Evolutionary conservation across 345 rosid species (phyloP), one percentile per base, ranked within the genome.

Genomic region (Physaria fendleri): DNA sequence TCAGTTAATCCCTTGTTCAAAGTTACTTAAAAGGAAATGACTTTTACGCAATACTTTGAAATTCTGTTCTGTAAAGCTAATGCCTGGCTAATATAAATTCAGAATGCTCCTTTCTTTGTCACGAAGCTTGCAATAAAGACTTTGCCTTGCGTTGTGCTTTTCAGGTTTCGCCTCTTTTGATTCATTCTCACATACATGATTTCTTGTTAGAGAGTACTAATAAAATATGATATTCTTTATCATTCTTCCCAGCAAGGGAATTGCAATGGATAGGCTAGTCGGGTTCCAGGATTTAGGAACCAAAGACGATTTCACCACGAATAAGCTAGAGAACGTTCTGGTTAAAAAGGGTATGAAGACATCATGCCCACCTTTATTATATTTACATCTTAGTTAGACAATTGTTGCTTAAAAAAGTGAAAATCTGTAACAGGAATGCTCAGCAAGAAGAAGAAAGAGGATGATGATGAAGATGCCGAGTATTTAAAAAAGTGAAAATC

Each of bases 81-180:
- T 47, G 29, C 39, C 46, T 62, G 33, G 21, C n/a, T 35, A 2
- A 38, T n/a, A 37, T 12, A 37, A 68, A 59, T 79, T 87, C 87
- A 89, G 99, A 89, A 84, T 78, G 89, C 95, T 6, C 97, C 95
- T 34, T 93, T 93, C 80, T 93, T 93, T 52, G 79, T 86, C 52
- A 18, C 91, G 27, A 93, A 93, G 72, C 97, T 93, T 12, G 89
- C 85, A 22, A 34, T 92, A 60, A 86, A 92, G 75, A 89, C 91
- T 29, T 67, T 88, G 80, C 99, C 99, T 28, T 89, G 99, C 39
- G 86, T 87, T 67, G 64, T 86, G 56, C 70, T 89, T 50, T 85
- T 93, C 90, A 86, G 97, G 97, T 89, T 5, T 23, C 73, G 8
- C 63, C 59, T 37, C 34, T 33, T 33, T 29, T 46, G 11, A 15